Base-by-base conservation (phyloP, 768 basidiomycete genomes). In the Galerina marginata region DNA sequence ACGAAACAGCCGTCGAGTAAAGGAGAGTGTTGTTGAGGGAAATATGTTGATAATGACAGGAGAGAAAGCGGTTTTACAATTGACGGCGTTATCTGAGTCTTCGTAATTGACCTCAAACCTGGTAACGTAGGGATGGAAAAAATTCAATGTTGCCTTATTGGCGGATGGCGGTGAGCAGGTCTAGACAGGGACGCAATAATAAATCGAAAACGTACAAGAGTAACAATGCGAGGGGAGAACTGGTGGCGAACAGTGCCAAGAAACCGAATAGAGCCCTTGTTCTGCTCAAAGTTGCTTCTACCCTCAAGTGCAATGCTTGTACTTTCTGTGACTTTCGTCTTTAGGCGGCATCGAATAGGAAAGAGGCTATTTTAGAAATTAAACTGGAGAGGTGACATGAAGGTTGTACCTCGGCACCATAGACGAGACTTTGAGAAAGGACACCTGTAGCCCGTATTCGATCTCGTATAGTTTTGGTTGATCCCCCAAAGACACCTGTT, bases 241-340 rank as follows among this genome's bases (percentile, higher is more conserved):
- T 92, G 90, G 72, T 94, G 89, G 58, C 83, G 84, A 49, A 95
- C 72, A 2, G 92, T 92, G 39, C 90, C 91, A 25, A 85, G 69
- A 40, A 95, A 69, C 58, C 81, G 60, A 14, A 79, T 79, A 9
- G 73, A 66, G 20, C 65, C 70, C 45, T 64, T 65, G 10, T 53
- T 60, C 52, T 67, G 68, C 59, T 68, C 59, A 46, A 68, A 64
- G 53, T 72, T 74, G 65, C 79, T 74, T 57, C 75, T 75, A 42
- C 78, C 76, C 54, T 76, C 73, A 25, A 86, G 64, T 20, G 71
- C 64, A 7, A 84, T 20, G 44, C 73, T 73, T 2, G 86, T 87
- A 45, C 78, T 78, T 16, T 81, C 72, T 40, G 72, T 75, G 49
- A 89, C 51, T 40, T 73, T 75, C 74, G 76, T 86, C 88, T 89